phyloP scores from a whole-genome alignment of 2,329 filamentous ascomycete genomes.

The Stachybotrys elegans region DNA sequence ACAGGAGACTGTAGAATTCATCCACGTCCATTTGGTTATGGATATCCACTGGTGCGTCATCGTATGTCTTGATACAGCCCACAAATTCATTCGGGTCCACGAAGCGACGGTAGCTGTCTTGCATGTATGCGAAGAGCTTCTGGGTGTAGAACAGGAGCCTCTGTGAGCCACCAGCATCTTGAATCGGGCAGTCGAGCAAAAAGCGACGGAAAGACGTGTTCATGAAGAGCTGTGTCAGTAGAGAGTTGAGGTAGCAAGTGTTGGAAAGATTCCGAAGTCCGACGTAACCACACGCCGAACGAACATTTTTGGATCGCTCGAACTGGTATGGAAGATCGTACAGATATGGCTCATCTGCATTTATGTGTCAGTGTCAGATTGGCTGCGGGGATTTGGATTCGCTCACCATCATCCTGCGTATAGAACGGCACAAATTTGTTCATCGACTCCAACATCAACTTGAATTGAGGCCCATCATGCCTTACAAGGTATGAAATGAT shows the following conservation, averaged over 20 bases:
- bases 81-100: conserved; percentile 72
- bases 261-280: conserved; percentile 90
- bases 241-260: conserved; percentile 94
- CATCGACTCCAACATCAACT: conserved; percentile 40
- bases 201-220: conserved; percentile 83
- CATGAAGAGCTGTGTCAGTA: conserved; percentile 95
- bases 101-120: conserved; percentile 70
- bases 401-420: conserved; percentile 33
- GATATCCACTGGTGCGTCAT: conserved; percentile 78
- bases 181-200: conserved; percentile 61
- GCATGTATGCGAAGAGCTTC: conserved; percentile 77
- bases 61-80: conserved; percentile 72
- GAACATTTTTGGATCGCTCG: conserved; percentile 63
- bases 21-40: conserved; percentile 96
- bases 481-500: conserved; percentile 54
- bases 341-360: conserved; percentile 44
- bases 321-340: conserved; percentile 59
- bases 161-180: conserved; percentile 52
- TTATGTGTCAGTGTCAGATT: conserved; percentile 7
- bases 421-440: conserved; percentile 32
- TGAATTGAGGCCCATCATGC: conserved; percentile 43
- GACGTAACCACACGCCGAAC: conserved; percentile 75
- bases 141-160: conserved; percentile 72
- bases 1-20: conserved; percentile 92
- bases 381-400: background rate